Evolutionary conservation across 106 monocot genomes (phyloP), one percentile per base, ranked within the genome.

Genomic region (Hemerocallis citrina): DNA sequence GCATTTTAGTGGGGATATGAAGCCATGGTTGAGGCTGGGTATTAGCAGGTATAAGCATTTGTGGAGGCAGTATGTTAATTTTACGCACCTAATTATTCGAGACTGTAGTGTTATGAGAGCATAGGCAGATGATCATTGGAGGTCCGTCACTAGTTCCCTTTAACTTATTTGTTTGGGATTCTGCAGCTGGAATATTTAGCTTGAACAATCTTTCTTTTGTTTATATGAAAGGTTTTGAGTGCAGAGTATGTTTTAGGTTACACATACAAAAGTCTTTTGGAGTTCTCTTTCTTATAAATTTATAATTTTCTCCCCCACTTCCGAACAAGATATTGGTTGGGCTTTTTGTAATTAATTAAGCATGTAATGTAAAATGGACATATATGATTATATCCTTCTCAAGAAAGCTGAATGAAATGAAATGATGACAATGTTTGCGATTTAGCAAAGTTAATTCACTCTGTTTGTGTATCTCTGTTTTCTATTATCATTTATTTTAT

Each of bases 21-120:
- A 84, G 48, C 84, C 84, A 41, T 84, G 84, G 84, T 55, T 75
- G n/a, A 65, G 64, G 44, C 43, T 79, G 30, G 75, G 63, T 6
- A 79, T 72, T 11, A 63, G 34, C 42, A 72, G 75, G 63, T 84
- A 84, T 19, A 75, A 42, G 48, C 72, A 69, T 68, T 25, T 75
- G 29, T 84, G 84, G 84, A 57, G 56, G 37, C 21, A 35, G 20
- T 79, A 84, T 35, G 51, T 84, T 55, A 72, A 79, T 39, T 48
- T 42, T 2, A 44, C 63, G 20, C 75, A 72, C 49, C 75, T 64
- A 15, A 35, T 34, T 57, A 14, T 79, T 57, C 61, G 50, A 72
- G 63, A 66, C 22, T 83, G 83, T n/a, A n/a, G n/a, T 32, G 28
- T 32, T 0, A 9, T 25, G 24, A 25, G 49, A 8, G 49, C 24